These are phyloP conservation scores for Aspergillus cavernicola DNA, from an alignment of 495 filamentous ascomycete species.

Conservation along the genomic window DNA sequence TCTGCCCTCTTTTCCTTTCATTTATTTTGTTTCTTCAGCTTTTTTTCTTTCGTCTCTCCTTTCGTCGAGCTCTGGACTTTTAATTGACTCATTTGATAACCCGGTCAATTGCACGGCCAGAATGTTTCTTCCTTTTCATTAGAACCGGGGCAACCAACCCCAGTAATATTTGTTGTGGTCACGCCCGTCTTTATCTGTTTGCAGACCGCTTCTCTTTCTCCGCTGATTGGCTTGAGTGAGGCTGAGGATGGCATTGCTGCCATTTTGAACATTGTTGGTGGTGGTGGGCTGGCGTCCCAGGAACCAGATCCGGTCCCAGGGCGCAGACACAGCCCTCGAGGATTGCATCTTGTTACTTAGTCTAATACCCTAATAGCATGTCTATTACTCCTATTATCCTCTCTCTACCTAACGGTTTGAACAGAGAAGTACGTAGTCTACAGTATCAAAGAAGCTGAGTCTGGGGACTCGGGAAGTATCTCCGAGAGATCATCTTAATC, in stretches of 20 bases:
- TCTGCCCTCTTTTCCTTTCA: constrained; percentile 7
- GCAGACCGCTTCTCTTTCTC: background rate
- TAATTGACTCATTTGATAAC: background rate
- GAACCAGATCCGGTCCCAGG: too few species aligned
- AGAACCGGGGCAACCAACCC: background rate
- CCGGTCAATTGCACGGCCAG: background rate
- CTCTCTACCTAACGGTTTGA: background rate
- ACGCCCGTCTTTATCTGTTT: background rate
- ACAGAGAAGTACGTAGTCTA: too few species aligned
- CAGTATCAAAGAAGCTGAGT: too few species aligned
- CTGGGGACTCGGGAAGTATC: too few species aligned
- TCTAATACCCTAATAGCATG: constrained; percentile 4
- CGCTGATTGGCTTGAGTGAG: background rate
- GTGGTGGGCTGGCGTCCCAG: background rate
- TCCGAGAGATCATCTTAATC: too few species aligned
- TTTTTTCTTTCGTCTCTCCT: background rate
- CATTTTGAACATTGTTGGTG: too few species aligned
- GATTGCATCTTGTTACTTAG: background rate
- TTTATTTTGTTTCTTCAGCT: background rate
- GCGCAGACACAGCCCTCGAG: background rate
- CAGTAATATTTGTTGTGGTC: background rate
- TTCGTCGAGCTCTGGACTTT: background rate
- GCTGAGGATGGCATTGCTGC: background rate
- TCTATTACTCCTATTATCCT: background rate
- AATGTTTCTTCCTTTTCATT: background rate